Evolutionary conservation across 83 land plant species (phyloP), one percentile per base, ranked within the genome.

Genomic region (Picea mariana): DNA sequence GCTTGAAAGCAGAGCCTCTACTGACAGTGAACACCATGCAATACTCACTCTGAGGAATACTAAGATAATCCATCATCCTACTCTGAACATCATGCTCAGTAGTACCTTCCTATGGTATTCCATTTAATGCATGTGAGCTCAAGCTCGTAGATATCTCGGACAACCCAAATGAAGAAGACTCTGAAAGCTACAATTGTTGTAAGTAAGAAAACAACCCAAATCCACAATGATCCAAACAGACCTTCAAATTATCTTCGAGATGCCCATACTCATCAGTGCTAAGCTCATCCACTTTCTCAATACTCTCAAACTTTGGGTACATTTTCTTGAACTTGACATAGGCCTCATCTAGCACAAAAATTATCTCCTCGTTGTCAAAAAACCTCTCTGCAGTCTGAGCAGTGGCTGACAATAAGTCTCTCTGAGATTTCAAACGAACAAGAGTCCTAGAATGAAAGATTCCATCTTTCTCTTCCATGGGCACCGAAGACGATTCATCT

Each of bases 21-120:
- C 91, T 88, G 18, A 84, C 84, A 26, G 92, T 90, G 66, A 90
- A 90, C 24, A 90, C 92, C 92, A 90, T 85, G 80, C 86, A 69
- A 69, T 90, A 90, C 62, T 90, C 92, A n/a, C 65, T 26, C 17
- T 83, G 83, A 61, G 83, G 88, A 26, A 90, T 63, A 27, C 86
- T 87, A 60, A 90, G 78, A 80, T 82, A 85, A 49, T 83, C 81
- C 91, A 88, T 90, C 16, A 90, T 88, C 76, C 90, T 80, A 17
- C 38, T 66, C 34, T 86, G 52, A 47, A 90, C 78, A 23, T 69
- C 86, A 26, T 72, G 67, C 27, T 90, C 92, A 47, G 84, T 66
- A 2, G 87, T 88, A 24, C 88, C 85, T 62, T 87, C 81, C 17
- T 83, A 88, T 4, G 90, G 87, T 34, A 83, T 17, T 26, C 92